Percentiles rank a stretch among this genome's conserved stretches.
Conservation (phyloP, 129 eudicot species). For the Saussurea involucrata region DNA sequence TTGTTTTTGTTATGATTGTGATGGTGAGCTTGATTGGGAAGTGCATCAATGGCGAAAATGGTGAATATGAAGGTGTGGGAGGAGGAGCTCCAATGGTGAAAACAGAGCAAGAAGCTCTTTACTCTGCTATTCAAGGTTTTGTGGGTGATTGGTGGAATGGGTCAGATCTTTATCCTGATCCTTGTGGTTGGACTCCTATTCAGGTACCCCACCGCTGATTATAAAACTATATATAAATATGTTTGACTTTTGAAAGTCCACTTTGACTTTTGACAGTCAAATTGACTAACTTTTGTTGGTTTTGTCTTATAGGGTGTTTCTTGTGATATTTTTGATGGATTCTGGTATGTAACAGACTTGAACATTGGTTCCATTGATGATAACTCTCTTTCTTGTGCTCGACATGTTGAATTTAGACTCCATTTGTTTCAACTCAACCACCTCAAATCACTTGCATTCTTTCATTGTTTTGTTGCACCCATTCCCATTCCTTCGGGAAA, state of each 20-base stretch:
- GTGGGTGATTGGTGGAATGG: conserved; percentile 84
- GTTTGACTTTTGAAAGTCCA: conserved; percentile 1
- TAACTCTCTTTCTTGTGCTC: conserved; percentile 58
- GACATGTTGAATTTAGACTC: conserved; percentile 43
- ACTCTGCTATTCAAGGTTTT: conserved; percentile 68
- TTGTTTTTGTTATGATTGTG: conserved; percentile 17
- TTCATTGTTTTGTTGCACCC: conserved; percentile 47
- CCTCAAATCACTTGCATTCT: conserved; percentile 60
- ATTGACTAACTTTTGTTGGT: not conserved
- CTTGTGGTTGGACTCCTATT: conserved; percentile 96
- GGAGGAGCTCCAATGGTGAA: conserved; percentile 60
- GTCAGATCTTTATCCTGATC: conserved; percentile 85
- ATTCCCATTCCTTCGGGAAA: conserved; percentile 33
- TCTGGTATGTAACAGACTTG: conserved; percentile 67
- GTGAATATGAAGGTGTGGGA: conserved; percentile 28
- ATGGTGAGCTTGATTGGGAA: conserved; percentile 15
- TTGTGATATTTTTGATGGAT: conserved; percentile 64
- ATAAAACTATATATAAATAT: not conserved
- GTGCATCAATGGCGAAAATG: conserved; percentile 36
- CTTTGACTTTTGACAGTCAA: not conserved
- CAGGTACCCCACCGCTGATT: conserved; percentile 34
- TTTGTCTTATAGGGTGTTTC: conserved; percentile 58
- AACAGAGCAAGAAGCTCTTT: conserved; percentile 62
- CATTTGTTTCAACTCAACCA: conserved; percentile 51
- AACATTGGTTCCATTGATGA: conserved; percentile 69